Percentiles rank a stretch among this genome's conserved stretches.
Evolutionary conservation across 225 moss, liverwort and hornwort genomes (phyloP).

Genomic region (Anthoceros angustus): DNA sequence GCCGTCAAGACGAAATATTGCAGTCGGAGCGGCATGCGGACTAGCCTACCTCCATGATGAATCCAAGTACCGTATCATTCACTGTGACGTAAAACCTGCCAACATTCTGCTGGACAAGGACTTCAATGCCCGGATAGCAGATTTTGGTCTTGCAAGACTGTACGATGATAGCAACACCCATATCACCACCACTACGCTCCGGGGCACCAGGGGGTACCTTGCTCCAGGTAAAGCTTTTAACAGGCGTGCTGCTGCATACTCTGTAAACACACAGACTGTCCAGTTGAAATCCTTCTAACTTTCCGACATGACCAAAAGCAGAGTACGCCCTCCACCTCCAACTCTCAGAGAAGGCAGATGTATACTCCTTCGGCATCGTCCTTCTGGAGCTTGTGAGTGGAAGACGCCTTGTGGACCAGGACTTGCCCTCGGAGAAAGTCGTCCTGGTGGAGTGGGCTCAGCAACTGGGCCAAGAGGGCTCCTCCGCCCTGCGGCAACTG

Average conservation of each 20-base stretch:
- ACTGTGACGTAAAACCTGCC: slow-evolving; percentile 15
- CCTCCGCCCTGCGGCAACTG: neutral
- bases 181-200: neutral
- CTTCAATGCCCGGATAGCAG: slow-evolving; percentile 13
- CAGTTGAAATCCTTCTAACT: too few species aligned
- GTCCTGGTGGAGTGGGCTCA: slow-evolving; percentile 55
- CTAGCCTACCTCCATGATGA: slow-evolving; percentile 23
- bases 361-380: slow-evolving; percentile 55
- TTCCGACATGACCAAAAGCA: neutral
- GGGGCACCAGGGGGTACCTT: neutral
- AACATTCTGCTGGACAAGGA: slow-evolving; percentile 15
- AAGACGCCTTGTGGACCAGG: slow-evolving; percentile 46
- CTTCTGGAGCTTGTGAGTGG: slow-evolving; percentile 50
- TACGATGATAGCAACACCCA: neutral
- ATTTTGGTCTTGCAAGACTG: slow-evolving; percentile 13
- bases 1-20: slow-evolving; percentile 6
- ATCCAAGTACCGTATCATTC: slow-evolving; percentile 18
- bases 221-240: neutral
- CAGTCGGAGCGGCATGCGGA: slow-evolving; percentile 20
- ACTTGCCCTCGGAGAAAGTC: slow-evolving; percentile 32
- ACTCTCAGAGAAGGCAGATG: slow-evolving; percentile 64
- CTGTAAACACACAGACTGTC: too few species aligned
- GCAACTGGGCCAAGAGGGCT: neutral
- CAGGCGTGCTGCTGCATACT: neutral
- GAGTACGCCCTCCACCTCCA: slow-evolving; percentile 65